Evolutionary conservation across 164 flowering plant genomes (phyloP).

Genomic region (Dillenia turbinata): DNA sequence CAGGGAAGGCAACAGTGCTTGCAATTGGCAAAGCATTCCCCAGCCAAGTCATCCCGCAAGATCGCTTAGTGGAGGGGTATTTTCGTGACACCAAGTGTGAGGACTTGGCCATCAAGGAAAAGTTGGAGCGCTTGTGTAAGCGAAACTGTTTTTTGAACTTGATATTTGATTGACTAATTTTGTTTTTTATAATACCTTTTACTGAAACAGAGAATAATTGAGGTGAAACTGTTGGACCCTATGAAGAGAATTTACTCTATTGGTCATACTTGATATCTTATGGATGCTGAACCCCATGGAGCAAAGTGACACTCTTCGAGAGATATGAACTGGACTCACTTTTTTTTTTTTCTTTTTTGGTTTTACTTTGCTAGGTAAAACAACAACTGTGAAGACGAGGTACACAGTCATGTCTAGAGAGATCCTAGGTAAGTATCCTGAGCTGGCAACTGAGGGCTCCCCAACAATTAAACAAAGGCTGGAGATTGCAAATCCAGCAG

Average conservation of each 20-base stretch:
- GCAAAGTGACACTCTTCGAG: too few relatives aligned
- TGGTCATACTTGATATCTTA: background rate
- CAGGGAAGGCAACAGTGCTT: slow-evolving; percentile 53
- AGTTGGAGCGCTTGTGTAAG: slow-evolving; percentile 64
- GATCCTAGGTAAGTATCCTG: slow-evolving; percentile 60
- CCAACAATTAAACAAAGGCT: slow-evolving; percentile 59
- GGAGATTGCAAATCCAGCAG: slow-evolving; percentile 58
- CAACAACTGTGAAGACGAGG: slow-evolving; percentile 68
- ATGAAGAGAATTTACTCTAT: background rate
- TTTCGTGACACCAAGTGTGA: slow-evolving; percentile 57
- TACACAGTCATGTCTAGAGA: slow-evolving; percentile 71
- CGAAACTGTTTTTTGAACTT: too few relatives aligned
- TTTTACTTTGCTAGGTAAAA: slow-evolving; percentile 43
- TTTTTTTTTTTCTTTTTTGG: slow-evolving; percentile 4
- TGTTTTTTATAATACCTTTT: too few relatives aligned
- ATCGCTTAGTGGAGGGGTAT: slow-evolving; percentile 57
- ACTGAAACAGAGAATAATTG: too few relatives aligned
- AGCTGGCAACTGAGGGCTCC: slow-evolving; percentile 53
- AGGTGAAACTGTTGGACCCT: background rate
- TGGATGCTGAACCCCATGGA: background rate
- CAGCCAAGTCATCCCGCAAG: slow-evolving; percentile 52
- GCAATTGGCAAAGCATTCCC: slow-evolving; percentile 74
- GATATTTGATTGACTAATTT: too few relatives aligned
- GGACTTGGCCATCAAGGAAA: slow-evolving; percentile 52
- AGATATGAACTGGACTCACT: background rate